A percentile compares a stretch with the other conserved stretches of the same genome.
Conservation (phyloP, 257 asterid species). For the Capsicum chinense region DNA sequence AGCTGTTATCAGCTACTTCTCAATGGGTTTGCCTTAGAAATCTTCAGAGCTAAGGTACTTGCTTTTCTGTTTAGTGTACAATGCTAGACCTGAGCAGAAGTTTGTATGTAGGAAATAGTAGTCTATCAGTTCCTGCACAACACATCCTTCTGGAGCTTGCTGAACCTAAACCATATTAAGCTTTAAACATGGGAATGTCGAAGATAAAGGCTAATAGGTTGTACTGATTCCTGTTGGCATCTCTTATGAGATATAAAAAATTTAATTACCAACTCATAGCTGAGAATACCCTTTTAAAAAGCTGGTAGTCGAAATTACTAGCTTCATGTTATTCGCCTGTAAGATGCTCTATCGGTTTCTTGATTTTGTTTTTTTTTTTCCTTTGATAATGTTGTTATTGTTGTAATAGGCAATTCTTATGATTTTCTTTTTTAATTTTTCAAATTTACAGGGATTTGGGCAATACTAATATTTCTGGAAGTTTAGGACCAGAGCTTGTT, state of each 20-base stretch:
- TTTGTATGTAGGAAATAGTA: neutral
- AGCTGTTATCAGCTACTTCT: conserved; percentile 91
- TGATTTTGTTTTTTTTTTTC: neutral
- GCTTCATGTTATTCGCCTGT: conserved; percentile 79
- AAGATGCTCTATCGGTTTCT: conserved; percentile 38
- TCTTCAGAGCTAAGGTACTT: conserved; percentile 80
- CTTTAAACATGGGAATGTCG: neutral
- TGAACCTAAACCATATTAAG: neutral
- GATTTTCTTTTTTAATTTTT: neutral
- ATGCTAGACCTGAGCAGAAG: neutral
- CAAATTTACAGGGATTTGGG: conserved; percentile 77
- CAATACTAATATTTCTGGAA: conserved; percentile 86
- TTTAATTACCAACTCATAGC: no score
- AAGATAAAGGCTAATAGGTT: neutral
- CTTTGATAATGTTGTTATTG: neutral
- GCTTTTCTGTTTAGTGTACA: neutral
- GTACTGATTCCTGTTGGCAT: neutral
- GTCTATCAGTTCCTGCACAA: neutral
- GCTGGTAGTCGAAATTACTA: no score
- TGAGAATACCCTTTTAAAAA: no score
- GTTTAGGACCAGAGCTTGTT: conserved; percentile 81
- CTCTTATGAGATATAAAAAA: neutral
- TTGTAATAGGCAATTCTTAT: neutral
- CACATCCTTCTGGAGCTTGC: neutral
- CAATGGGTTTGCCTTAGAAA: conserved; percentile 87